A percentile compares a stretch with the other conserved stretches of the same genome.
phyloP scores from a whole-genome alignment of 169 alveolate genomes.

The Eimeria brunetti region DNA sequence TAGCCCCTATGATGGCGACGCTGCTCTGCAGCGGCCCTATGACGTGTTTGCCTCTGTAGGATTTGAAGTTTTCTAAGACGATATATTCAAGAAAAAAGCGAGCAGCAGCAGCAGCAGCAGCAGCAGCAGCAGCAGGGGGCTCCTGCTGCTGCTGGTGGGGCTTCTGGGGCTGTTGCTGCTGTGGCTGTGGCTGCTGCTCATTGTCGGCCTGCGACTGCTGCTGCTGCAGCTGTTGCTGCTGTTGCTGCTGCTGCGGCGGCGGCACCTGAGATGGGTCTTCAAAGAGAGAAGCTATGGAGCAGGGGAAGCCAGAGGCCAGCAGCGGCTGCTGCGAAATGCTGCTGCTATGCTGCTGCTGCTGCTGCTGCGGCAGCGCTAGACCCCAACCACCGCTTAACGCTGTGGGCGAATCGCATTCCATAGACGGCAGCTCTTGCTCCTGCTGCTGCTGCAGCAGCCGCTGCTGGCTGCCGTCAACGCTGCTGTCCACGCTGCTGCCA shows the following conservation, averaged over 20 bases:
- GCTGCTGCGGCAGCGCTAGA: constrained; percentile 18
- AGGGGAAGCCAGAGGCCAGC: background rate
- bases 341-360: constrained; percentile 37
- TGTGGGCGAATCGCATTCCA: constrained; percentile 23
- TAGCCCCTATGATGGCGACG: constrained; percentile 72
- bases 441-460: constrained; percentile 39
- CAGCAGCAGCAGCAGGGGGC: background rate
- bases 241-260: constrained; percentile 32
- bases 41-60: constrained; percentile 64
- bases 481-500: background rate
- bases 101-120: background rate
- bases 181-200: background rate
- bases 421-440: background rate
- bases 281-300: constrained; percentile 32
- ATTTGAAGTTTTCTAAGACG: constrained; percentile 67
- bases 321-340: constrained; percentile 22
- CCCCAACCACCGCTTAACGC: constrained; percentile 11
- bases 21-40: constrained; percentile 69
- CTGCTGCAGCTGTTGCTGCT: constrained; percentile 45
- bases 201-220: background rate
- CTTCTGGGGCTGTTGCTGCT: constrained; percentile 25
- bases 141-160: constrained; percentile 5
- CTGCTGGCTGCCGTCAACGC: constrained; percentile 26
- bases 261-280: background rate
- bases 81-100: constrained; percentile 48